Evolutionary conservation across 768 basidiomycete species (phyloP), one percentile per base, ranked within the genome.

Genomic region (Leccinellum rugosiceps): DNA sequence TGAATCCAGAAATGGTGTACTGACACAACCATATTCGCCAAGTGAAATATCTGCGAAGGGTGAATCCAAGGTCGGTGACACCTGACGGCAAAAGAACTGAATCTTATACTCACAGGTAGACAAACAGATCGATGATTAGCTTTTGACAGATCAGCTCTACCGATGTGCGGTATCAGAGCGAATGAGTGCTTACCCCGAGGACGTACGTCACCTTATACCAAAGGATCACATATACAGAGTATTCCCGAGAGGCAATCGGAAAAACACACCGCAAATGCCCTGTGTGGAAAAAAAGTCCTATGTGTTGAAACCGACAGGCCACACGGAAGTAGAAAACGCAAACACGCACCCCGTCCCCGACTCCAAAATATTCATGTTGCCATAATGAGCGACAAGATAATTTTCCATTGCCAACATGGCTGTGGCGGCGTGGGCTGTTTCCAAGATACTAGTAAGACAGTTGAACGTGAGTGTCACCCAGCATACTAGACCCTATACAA

Each of bases 301-400:
- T n/a, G 25, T 25, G 35, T 17, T 35, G 17, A 17, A 35, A 35
- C 35, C 17, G 17, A 96, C 82, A 83, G 58, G 78, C 80, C 10
- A 43, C 17, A 35, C 17, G 17, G 8, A 17, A 35, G 35, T 35
- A 35, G 35, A 35, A 8, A 35, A 17, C 34, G 35, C 35, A 35
- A 15, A 67, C 68, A 38, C n/a, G n/a, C 19, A 70, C 69, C 63
- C 69, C 35, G 25, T 65, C 11, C 57, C 57, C 25, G 65, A 61
- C 6, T 34, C 0, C 43, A 70, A 47, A 4, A 50, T 30, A 6
- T 5, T 0, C 23, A 43, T 0, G 56, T 70, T 51, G 26, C 13
- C 68, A 45, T 59, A 70, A 3, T 63, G 26, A 11, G 14, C 56
- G 41, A 71, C 32, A 45, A 70, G 52, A 30, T 69, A 69, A 45